Percentiles rank a stretch among this genome's conserved stretches.
phyloP scores from a whole-genome alignment of 306 rosid genomes.

The Crotalaria pallida region DNA sequence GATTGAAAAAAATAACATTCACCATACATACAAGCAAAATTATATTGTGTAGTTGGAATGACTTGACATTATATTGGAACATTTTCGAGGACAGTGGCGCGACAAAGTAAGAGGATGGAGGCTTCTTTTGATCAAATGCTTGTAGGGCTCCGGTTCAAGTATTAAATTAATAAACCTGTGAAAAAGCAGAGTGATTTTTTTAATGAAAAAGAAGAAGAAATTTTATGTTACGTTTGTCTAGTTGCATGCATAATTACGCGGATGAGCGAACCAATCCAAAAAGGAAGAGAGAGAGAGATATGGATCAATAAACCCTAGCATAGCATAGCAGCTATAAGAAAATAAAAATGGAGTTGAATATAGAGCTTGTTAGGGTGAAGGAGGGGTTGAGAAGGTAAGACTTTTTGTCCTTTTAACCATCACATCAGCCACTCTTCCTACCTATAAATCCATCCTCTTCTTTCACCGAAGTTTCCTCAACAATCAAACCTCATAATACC shows the following conservation, averaged over 20 bases:
- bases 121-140: constrained; percentile 34
- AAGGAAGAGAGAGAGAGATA: constrained; percentile 47
- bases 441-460: constrained; percentile 70
- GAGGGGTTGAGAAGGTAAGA: constrained; percentile 44
- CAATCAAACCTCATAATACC: constrained; percentile 37
- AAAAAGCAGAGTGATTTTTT: constrained; percentile 45
- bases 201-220: constrained; percentile 35
- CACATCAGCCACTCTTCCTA: constrained; percentile 54
- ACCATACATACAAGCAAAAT: not conserved
- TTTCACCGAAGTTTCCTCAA: constrained; percentile 42
- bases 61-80: constrained; percentile 41
- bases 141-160: constrained; percentile 32
- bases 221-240: constrained; percentile 49
- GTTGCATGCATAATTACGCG: constrained; percentile 51
- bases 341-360: constrained; percentile 27
- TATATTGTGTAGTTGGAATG: not conserved
- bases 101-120: constrained; percentile 62
- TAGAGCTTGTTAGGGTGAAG: constrained; percentile 24
- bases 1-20: too few relatives aligned
- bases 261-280: constrained; percentile 75
- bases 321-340: too few relatives aligned
- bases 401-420: constrained; percentile 57
- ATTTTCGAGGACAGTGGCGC: constrained; percentile 49
- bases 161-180: constrained; percentile 28
- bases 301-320: constrained; percentile 48